Percentiles rank a stretch among this genome's conserved stretches.
phyloP scores from a whole-genome alignment of 2,329 filamentous ascomycete species.

The Colletotrichum limetticola region DNA sequence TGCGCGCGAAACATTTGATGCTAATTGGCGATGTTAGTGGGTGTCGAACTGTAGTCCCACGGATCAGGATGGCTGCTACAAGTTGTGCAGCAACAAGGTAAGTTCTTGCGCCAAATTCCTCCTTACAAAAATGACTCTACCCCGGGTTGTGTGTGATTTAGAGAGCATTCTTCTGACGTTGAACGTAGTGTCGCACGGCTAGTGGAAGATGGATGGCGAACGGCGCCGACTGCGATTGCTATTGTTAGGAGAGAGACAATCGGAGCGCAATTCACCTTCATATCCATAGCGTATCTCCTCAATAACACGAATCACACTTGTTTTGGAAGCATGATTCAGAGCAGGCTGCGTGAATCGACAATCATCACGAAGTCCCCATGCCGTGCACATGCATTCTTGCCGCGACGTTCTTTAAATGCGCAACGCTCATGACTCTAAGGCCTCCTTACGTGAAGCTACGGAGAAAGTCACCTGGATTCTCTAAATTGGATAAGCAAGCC shows the following conservation, averaged over 20 bases:
- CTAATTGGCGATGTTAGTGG: neutral
- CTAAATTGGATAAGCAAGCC: no score
- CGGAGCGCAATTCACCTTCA: neutral
- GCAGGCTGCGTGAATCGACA: no score
- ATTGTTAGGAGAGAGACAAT: neutral
- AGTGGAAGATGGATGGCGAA: neutral
- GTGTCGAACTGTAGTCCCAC: neutral
- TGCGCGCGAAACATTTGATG: neutral
- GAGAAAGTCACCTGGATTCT: no score
- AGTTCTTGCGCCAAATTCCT: neutral
- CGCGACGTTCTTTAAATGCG: no score
- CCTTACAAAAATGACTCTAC: neutral
- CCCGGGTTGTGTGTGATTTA: neutral
- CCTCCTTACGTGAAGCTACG: no score
- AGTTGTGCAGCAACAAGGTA: neutral
- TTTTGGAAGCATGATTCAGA: neutral
- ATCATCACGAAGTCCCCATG: neutral
- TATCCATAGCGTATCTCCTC: no score
- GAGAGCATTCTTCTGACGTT: neutral
- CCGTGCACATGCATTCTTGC: no score
- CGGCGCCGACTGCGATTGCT: slow-evolving; percentile 1
- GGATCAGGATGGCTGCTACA: neutral
- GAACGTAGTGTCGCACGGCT: neutral
- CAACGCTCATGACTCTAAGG: no score
- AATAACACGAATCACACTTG: accelerated